Conservation (phyloP, 257 asterid species). For the Gynochthodes officinalis region DNA sequence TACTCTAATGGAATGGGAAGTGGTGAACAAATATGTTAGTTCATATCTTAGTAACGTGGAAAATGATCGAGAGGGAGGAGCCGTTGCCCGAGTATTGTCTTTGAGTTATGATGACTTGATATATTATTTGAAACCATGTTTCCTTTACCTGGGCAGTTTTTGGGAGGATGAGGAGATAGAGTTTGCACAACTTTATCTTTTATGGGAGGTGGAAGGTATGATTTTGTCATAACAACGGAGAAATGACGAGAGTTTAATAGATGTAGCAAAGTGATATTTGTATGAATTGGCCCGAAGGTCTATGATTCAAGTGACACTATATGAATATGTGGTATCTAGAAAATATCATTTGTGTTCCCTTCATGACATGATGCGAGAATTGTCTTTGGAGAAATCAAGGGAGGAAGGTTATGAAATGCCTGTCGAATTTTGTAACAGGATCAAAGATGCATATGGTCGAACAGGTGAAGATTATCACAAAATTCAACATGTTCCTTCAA, state of each 20-base stretch:
- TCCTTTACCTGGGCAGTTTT: conserved; percentile 18
- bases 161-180: conserved; percentile 11
- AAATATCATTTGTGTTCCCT: conserved; percentile 3
- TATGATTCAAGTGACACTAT: conserved; percentile 17
- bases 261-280: conserved; percentile 26
- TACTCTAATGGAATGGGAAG: conserved; percentile 16
- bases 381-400: conserved; percentile 18
- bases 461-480: background rate
- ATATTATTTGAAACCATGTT: conserved; percentile 24
- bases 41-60: conserved; percentile 2
- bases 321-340: background rate
- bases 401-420: conserved; percentile 11
- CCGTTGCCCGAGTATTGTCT: conserved; percentile 9
- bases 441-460: background rate
- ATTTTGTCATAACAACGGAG: background rate
- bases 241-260: conserved; percentile 12
- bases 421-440: background rate
- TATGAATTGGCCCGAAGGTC: conserved; percentile 7
- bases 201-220: conserved; percentile 8
- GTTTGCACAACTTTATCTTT: background rate
- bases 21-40: background rate
- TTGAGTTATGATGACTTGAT: conserved; percentile 22
- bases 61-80: background rate
- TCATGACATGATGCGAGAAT: conserved; percentile 27
- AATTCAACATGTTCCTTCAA: background rate